These are phyloP conservation scores for Atkinsonella texensis DNA, from an alignment of 2,329 filamentous ascomycete species.

Conservation along the genomic window DNA sequence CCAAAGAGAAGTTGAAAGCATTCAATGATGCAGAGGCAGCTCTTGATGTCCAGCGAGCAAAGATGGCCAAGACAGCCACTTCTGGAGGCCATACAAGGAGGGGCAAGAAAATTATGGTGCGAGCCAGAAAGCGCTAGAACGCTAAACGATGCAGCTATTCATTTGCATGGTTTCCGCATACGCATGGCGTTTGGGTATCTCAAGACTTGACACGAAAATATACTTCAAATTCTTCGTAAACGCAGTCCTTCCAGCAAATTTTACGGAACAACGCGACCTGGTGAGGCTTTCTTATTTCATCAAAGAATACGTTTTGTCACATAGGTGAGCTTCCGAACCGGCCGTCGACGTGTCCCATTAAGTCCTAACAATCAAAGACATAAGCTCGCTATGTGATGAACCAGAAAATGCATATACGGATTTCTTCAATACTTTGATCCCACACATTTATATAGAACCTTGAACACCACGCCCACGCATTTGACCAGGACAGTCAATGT, in stretches of 20 bases:
- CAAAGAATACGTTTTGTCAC: not conserved
- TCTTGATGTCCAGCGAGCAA: conserved; percentile 46
- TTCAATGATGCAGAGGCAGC: conserved; percentile 44
- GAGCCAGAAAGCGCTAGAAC: conserved; percentile 45
- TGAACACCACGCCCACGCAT: conserved; percentile 36
- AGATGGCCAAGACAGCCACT: conserved; percentile 54
- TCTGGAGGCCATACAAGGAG: conserved; percentile 46
- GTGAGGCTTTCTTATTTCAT: not conserved
- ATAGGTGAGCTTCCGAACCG: not conserved
- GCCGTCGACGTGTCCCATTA: conserved; percentile 2
- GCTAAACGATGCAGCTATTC: not conserved
- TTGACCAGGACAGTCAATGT: conserved; percentile 43
- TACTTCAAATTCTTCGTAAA: not conserved
- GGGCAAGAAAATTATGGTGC: conserved; percentile 51
- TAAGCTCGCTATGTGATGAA: not conserved
- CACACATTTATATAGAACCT: conserved; percentile 38
- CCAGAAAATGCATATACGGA: conserved; percentile 5
- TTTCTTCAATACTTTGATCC: conserved; percentile 26
- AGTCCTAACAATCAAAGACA: not conserved
- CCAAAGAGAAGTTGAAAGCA: conserved; percentile 41
- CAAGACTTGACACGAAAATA: not conserved
- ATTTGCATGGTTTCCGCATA: not conserved
- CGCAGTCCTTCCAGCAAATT: not conserved
- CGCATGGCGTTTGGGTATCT: conserved; percentile 2
- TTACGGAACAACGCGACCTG: too few relatives aligned